Conservation (phyloP, 805 yeast species). For the Priceomyces carsonii region DNA sequence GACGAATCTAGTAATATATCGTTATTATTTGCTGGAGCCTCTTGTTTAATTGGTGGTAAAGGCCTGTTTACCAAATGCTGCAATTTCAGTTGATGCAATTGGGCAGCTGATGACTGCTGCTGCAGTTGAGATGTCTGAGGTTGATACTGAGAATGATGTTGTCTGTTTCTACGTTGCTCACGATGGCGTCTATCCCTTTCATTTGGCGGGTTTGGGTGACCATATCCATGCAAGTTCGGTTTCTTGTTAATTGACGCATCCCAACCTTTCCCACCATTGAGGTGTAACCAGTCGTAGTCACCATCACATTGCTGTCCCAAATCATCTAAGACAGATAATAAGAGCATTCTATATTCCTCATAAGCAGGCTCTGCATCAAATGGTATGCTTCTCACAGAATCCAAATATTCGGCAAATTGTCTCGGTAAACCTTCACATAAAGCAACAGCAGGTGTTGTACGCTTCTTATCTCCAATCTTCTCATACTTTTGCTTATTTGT, state of each 20-base stretch:
- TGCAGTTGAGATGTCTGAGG: constrained; percentile 21
- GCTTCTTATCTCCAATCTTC: constrained; percentile 80
- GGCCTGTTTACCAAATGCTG: constrained; percentile 50
- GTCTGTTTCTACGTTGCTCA: constrained; percentile 46
- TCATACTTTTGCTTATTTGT: constrained; percentile 83
- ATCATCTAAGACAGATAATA: constrained; percentile 59
- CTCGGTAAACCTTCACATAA: constrained; percentile 65
- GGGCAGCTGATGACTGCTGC: constrained; percentile 45
- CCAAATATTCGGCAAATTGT: constrained; percentile 74
- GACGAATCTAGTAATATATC: constrained; percentile 21
- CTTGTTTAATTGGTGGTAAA: constrained; percentile 49
- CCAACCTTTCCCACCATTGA: constrained; percentile 83
- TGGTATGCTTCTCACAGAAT: constrained; percentile 63
- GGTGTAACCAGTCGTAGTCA: constrained; percentile 78
- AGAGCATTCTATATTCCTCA: constrained; percentile 59
- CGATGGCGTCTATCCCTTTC: constrained; percentile 48
- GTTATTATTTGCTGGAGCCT: constrained; percentile 23
- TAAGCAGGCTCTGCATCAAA: constrained; percentile 84
- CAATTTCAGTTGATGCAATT: constrained; percentile 49
- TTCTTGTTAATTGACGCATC: constrained; percentile 72
- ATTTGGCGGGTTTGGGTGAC: constrained; percentile 63
- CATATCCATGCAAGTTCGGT: constrained; percentile 81
- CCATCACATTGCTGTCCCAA: constrained; percentile 64
- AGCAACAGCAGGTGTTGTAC: constrained; percentile 63
- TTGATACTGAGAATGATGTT: constrained; percentile 30